Evolutionary conservation across 805 yeast species (phyloP).

Genomic region (Jamesozyma rosinii): DNA sequence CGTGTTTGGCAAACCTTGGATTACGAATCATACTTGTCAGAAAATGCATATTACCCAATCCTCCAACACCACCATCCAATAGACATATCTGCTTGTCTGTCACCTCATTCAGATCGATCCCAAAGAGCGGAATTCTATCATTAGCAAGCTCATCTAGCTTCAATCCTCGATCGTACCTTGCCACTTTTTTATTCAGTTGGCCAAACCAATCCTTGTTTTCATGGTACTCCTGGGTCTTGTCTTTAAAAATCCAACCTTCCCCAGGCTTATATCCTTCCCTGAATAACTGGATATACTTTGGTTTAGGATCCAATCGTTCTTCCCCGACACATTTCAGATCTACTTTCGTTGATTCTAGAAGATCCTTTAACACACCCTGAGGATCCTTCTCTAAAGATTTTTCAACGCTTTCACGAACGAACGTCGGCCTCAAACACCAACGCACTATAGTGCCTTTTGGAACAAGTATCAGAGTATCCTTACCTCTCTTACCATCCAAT

Average conservation of each 20-base stretch:
- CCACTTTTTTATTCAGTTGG: slow-evolving; percentile 54
- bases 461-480: slow-evolving; percentile 68
- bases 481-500: slow-evolving; percentile 78
- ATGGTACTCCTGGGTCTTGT: slow-evolving; percentile 64
- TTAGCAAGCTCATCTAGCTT: slow-evolving; percentile 46
- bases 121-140: slow-evolving; percentile 74
- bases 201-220: slow-evolving; percentile 54
- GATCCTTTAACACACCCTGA: slow-evolving; percentile 18
- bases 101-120: slow-evolving; percentile 59
- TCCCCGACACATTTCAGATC: slow-evolving; percentile 32
- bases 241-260: slow-evolving; percentile 84
- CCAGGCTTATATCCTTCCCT: slow-evolving; percentile 61
- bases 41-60: slow-evolving; percentile 94
- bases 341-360: slow-evolving; percentile 15
- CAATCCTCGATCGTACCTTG: slow-evolving; percentile 50
- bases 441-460: slow-evolving; percentile 85
- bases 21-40: slow-evolving; percentile 73
- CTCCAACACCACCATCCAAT: slow-evolving; percentile 83
- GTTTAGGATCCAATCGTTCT: slow-evolving; percentile 24
- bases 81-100: slow-evolving; percentile 60
- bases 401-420: slow-evolving; percentile 30
- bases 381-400: slow-evolving; percentile 10
- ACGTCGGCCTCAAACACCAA: slow-evolving; percentile 73
- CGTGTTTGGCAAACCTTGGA: slow-evolving; percentile 79
- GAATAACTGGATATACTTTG: slow-evolving; percentile 46